These are phyloP conservation scores for Aegilops tauschii DNA, from an alignment of 176 grass and related monocot species.

Conservation along the genomic window DNA sequence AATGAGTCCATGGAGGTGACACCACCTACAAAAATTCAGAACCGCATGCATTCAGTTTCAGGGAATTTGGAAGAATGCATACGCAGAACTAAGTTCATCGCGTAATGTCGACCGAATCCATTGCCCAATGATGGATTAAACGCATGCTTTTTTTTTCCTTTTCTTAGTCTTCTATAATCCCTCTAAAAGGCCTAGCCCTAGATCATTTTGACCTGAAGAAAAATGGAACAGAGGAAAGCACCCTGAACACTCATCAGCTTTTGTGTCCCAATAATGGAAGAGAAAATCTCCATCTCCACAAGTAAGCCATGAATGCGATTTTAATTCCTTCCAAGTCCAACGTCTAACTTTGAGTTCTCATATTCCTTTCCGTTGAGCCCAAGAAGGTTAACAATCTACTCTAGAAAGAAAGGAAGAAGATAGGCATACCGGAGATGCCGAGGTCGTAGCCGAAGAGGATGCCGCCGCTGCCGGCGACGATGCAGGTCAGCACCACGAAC, in stretches of 20 bases:
- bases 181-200: background rate
- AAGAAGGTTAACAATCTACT: background rate
- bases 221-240: background rate
- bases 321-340: background rate
- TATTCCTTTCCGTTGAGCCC: background rate
- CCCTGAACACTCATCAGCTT: background rate
- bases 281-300: background rate
- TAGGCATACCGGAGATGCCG: constrained; percentile 58
- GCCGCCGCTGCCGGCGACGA: constrained; percentile 77
- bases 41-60: background rate
- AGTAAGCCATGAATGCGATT: background rate
- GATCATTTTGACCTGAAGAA: background rate
- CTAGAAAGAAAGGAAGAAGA: background rate
- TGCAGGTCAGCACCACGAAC: constrained; percentile 71
- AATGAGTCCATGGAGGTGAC: constrained; percentile 76
- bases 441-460: constrained; percentile 97
- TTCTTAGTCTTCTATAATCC: background rate
- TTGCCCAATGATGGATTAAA: background rate
- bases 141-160: background rate
- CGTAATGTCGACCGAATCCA: background rate
- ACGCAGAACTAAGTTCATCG: background rate
- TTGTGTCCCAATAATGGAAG: background rate
- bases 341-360: background rate
- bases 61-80: background rate
- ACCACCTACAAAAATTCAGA: constrained; percentile 36